Evolutionary conservation across 148 eudicot species (phyloP).

Genomic region (Diospyros kaki): DNA sequence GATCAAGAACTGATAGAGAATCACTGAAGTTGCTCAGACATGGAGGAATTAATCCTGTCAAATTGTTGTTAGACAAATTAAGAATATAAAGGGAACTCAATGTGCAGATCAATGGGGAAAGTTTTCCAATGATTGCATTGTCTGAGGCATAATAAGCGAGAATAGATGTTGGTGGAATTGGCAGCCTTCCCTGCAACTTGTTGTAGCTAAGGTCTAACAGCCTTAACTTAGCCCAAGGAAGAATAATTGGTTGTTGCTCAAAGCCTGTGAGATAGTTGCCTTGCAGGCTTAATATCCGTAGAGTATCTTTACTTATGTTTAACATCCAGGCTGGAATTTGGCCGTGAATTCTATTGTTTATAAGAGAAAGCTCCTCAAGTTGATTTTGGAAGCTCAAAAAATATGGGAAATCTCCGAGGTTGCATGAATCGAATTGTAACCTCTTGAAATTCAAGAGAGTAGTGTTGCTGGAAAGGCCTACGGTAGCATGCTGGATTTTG

Average conservation of each 20-base stretch:
- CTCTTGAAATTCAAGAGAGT: neutral
- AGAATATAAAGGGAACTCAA: conserved; percentile 11
- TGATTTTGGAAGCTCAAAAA: conserved; percentile 11
- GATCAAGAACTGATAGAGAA: conserved; percentile 5
- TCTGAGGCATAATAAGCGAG: conserved; percentile 7
- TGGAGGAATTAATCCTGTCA: conserved; percentile 19
- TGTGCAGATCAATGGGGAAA: conserved; percentile 23
- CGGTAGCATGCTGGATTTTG: conserved; percentile 6
- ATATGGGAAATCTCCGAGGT: conserved; percentile 9
- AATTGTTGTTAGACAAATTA: conserved; percentile 21
- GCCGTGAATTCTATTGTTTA: conserved; percentile 23
- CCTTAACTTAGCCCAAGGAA: neutral
- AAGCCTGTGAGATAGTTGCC: conserved; percentile 11
- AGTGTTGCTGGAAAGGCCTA: neutral
- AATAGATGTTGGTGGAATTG: conserved; percentile 15
- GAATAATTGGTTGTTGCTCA: neutral
- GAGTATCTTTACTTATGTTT: conserved; percentile 8
- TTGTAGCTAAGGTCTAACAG: conserved; percentile 6
- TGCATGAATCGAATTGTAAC: neutral
- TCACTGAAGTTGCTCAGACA: conserved; percentile 12
- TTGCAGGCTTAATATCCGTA: neutral
- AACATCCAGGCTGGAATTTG: conserved; percentile 20
- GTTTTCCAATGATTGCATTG: conserved; percentile 23
- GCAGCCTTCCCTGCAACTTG: conserved; percentile 13
- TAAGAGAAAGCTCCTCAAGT: conserved; percentile 4